Base-by-base conservation (phyloP, 495 filamentous ascomycete species). In the Aeminium ludgeri region DNA sequence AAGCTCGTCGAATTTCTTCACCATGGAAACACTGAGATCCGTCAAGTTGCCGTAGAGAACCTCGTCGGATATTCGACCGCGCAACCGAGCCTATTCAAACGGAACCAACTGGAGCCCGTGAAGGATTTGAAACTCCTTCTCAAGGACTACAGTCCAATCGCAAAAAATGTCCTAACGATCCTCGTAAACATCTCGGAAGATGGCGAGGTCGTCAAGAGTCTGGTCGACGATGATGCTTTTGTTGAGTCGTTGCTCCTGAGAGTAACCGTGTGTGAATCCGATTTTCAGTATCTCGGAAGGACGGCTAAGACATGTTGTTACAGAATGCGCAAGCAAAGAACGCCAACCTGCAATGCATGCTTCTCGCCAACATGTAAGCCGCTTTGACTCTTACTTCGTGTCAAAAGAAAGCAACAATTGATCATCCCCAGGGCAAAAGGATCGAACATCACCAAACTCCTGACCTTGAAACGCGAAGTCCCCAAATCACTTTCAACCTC, bases 1-100 rank as follows among this genome's bases (percentile, higher is more conserved):
- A 50, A 92, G 86, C 73, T 95, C 34, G 86, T 91, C 43, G 84
- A 84, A 50, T 92, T 95, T 53, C 79, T 95, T 25, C 79, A 82
- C 55, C 77, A 91, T 64, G 82, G 79, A 34, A 93, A 86, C 58
- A 80, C 80, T 8, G 75, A 84, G 53, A 80, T 93, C 41, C 74
- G 86, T 32, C 72, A 80, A 59, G 70, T 76, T 38, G 86, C 89
- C 12, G 75, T 74, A 32, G 87, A 94, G 57, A 80, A 87, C 43
- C 68, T 94, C 18, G 77, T 91, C 30, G 78, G 79, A 4, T 96
- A 81, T 59, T 91, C 89, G 4, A 69, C 66, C 10, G 65, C 74
- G 1, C 72, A 93, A 49, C 81, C 81, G 0, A 58, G 63, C 1
- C 70, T 97, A 7, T 97, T 97, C 67, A 95, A 92, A 59, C 69